A percentile compares a stretch with the other conserved stretches of the same genome.
These are phyloP conservation scores for Colletotrichum tropicicola DNA, from an alignment of 2,329 filamentous ascomycete species.

Conservation along the genomic window DNA sequence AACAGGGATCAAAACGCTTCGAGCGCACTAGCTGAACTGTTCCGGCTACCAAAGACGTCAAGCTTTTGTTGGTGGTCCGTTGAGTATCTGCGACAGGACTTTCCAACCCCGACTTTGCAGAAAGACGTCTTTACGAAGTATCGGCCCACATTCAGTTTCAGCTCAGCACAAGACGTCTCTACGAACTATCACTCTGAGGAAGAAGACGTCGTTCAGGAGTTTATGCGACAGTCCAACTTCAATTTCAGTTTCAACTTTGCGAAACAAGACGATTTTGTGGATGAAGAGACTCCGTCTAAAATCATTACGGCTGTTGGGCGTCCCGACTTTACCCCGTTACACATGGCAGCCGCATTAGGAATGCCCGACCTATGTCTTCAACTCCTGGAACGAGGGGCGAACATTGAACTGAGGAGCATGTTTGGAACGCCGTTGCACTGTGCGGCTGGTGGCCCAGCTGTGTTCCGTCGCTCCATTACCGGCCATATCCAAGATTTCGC, in stretches of 20 bases:
- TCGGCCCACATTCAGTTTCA: too few species aligned
- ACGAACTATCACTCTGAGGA: too few species aligned
- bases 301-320: background rate
- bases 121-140: too few species aligned
- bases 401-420: background rate
- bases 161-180: too few species aligned
- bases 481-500: background rate
- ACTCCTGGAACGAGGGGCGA: background rate
- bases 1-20: background rate
- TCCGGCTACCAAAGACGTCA: background rate
- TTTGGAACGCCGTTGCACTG: slow-evolving; percentile 1
- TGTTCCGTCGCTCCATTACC: background rate
- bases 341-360: background rate
- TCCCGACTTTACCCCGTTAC: background rate
- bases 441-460: background rate
- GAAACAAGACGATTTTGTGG: background rate
- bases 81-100: too few species aligned
- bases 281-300: too few species aligned
- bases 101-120: too few species aligned
- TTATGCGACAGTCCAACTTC: too few species aligned
- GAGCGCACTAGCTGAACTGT: background rate
- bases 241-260: background rate
- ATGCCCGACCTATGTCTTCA: background rate
- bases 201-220: too few species aligned
- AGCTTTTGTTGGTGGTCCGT: background rate